Conservation (phyloP, 2,329 filamentous ascomycete species). For the Beauveria brongniartii region DNA sequence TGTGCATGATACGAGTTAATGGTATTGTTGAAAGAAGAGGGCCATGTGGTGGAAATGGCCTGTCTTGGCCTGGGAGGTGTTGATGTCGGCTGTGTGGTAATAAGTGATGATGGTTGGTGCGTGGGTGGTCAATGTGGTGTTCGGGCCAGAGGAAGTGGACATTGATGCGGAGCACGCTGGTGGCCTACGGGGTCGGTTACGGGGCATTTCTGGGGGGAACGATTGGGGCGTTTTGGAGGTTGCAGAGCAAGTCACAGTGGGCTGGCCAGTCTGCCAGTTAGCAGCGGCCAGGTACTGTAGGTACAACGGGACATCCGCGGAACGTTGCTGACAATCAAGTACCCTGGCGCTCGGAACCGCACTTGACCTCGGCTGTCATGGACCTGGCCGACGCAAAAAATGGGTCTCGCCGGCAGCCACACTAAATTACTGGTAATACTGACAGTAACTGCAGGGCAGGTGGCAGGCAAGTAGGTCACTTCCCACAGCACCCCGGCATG, state of each 20-base stretch:
- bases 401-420: constrained; percentile 7
- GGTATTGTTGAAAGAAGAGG: neutral
- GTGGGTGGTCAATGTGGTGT: neutral
- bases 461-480: too few relatives aligned
- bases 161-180: constrained; percentile 9
- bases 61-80: too few relatives aligned
- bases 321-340: neutral
- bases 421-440: neutral
- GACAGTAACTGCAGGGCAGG: neutral
- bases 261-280: too few relatives aligned
- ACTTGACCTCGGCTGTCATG: constrained; percentile 10
- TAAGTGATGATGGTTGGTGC: neutral
- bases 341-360: neutral
- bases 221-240: neutral
- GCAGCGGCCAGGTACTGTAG: neutral
- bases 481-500: neutral
- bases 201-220: neutral
- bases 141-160: constrained; percentile 11
- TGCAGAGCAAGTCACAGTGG: neutral
- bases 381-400: constrained; percentile 1
- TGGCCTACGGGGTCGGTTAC: neutral
- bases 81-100: neutral
- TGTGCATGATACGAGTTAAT: neutral
- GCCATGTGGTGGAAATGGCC: neutral
- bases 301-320: neutral